Evolutionary conservation across 2,329 filamentous ascomycete genomes (phyloP).

Genomic region (Ophiognomonia clavigignenti-juglandacearum): DNA sequence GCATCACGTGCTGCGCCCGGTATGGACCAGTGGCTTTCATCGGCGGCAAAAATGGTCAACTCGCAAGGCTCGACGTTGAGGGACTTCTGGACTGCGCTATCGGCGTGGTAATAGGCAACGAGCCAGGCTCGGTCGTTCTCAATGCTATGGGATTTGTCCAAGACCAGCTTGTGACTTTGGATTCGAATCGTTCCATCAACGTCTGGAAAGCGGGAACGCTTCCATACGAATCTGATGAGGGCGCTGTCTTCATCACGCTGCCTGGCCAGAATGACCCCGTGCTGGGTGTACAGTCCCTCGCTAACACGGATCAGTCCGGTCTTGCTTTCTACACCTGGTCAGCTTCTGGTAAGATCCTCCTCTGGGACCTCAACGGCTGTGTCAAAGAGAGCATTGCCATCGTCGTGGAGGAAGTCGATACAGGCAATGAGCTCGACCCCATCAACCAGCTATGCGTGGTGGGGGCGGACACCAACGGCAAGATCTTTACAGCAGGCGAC

Average conservation of each 20-base stretch:
- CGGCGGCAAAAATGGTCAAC: conserved; percentile 61
- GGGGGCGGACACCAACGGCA: conserved; percentile 55
- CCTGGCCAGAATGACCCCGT: conserved; percentile 60
- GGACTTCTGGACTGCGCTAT: conserved; percentile 39
- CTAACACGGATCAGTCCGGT: conserved; percentile 51
- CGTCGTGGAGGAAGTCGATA: conserved; percentile 59
- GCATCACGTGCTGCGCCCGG: conserved; percentile 62
- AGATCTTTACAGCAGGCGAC: conserved; percentile 76
- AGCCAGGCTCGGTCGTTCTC: conserved; percentile 35
- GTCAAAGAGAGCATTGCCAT: conserved; percentile 61
- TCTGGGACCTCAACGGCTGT: conserved; percentile 74
- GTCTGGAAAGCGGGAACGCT: conserved; percentile 50
- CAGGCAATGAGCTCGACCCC: conserved; percentile 45
- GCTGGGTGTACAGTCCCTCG: conserved; percentile 68
- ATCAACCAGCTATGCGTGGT: conserved; percentile 57
- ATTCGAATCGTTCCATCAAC: conserved; percentile 70
- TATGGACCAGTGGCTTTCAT: conserved; percentile 58
- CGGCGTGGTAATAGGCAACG: conserved; percentile 22
- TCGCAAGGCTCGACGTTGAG: conserved; percentile 47
- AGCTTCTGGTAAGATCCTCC: conserved; percentile 69
- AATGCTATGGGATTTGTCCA: conserved; percentile 65
- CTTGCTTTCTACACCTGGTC: conserved; percentile 90
- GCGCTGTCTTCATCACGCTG: conserved; percentile 47
- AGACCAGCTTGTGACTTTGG: conserved; percentile 67
- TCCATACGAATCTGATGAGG: conserved; percentile 32